phyloP scores from a whole-genome alignment of 1,284 basidiomycete species.

The Trichosporon sp. region DNA sequence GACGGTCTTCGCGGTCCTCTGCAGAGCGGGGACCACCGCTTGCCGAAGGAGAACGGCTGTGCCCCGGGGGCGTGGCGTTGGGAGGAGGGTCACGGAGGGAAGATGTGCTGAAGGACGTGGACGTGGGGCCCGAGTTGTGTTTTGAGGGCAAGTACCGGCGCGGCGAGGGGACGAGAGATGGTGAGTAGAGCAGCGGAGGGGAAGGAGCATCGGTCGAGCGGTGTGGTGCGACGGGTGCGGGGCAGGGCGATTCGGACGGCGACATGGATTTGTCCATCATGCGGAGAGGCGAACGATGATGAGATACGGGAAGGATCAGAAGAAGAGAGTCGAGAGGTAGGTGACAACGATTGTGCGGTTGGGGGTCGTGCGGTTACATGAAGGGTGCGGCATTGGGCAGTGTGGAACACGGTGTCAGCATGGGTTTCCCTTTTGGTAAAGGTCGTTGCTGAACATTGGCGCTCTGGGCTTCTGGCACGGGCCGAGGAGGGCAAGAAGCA shows the following conservation, averaged over 20 bases:
- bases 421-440: not conserved
- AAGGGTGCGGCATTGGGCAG: not conserved
- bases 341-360: slow-evolving; percentile 6
- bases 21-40: slow-evolving; percentile 19
- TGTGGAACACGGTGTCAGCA: slow-evolving; percentile 14
- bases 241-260: slow-evolving; percentile 8
- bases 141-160: not conserved
- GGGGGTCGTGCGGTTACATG: slow-evolving; percentile 14
- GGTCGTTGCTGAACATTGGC: not conserved
- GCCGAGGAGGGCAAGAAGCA: slow-evolving; percentile 3
- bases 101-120: slow-evolving; percentile 38
- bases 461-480: not conserved
- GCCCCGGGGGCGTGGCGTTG: slow-evolving; percentile 37
- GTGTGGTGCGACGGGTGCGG: not conserved
- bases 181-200: not conserved
- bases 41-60: slow-evolving; percentile 33
- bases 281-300: not conserved
- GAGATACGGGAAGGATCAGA: not conserved
- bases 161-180: not conserved
- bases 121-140: slow-evolving; percentile 11
- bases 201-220: slow-evolving; percentile 9
- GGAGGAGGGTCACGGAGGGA: slow-evolving; percentile 42
- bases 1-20: slow-evolving; percentile 28
- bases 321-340: not conserved
- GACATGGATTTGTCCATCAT: slow-evolving; percentile 9